These are phyloP conservation scores for Vanrija pseudolonga DNA, from an alignment of 1,284 basidiomycete species.

Conservation along the genomic window DNA sequence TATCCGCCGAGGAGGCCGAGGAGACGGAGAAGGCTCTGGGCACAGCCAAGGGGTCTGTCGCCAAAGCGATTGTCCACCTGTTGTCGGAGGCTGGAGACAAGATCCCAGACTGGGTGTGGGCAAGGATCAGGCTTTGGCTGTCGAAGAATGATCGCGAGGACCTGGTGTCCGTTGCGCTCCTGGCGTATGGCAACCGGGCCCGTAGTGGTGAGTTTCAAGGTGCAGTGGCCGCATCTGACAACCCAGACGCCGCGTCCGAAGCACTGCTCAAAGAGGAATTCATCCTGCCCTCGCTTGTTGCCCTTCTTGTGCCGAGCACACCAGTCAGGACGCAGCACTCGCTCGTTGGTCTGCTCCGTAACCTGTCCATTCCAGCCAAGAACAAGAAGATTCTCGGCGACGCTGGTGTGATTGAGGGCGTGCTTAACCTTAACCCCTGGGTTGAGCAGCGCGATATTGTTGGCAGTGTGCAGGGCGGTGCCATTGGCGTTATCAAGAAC, in stretches of 20 bases:
- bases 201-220: conserved; percentile 59
- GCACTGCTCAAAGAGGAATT: background rate
- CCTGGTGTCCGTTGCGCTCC: conserved; percentile 50
- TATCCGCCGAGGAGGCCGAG: background rate
- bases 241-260: conserved; percentile 3
- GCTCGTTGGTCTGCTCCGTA: conserved; percentile 74
- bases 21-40: conserved; percentile 57
- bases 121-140: conserved; percentile 73
- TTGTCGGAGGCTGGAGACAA: conserved; percentile 61
- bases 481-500: conserved; percentile 84
- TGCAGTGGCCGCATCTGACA: background rate
- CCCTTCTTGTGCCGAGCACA: conserved; percentile 58
- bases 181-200: conserved; percentile 51
- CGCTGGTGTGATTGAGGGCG: conserved; percentile 60
- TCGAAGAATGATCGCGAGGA: conserved; percentile 46
- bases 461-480: conserved; percentile 79
- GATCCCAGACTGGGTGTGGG: conserved; percentile 68
- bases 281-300: conserved; percentile 32
- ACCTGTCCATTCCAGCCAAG: conserved; percentile 66
- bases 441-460: conserved; percentile 68
- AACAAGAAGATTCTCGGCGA: conserved; percentile 64
- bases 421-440: conserved; percentile 69
- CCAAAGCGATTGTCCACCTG: conserved; percentile 78
- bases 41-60: conserved; percentile 74
- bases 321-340: conserved; percentile 77